A percentile compares a stretch with the other conserved stretches of the same genome.
Conservation (phyloP, 225 moss, liverwort and hornwort species). For the Anthoceros angustus region DNA sequence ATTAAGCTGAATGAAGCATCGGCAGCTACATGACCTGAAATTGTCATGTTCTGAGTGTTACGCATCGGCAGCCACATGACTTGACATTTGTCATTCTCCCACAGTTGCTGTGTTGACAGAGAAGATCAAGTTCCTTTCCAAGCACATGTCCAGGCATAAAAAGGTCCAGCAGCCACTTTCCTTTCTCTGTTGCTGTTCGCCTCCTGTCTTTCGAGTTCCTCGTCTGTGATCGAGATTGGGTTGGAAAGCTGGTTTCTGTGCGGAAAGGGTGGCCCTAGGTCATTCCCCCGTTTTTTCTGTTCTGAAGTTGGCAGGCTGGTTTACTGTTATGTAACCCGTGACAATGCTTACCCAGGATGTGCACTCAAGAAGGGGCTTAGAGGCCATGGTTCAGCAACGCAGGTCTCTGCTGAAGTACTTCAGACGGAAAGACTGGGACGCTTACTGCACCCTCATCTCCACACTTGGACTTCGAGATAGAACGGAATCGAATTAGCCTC, state of each 20-base stretch:
- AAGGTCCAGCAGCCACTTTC: constrained; percentile 28
- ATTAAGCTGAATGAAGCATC: not conserved
- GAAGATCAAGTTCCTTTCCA: constrained; percentile 85
- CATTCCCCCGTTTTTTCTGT: not conserved
- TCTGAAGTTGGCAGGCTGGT: no score
- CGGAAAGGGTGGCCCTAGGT: not conserved
- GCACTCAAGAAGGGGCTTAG: constrained; percentile 72
- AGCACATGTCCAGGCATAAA: constrained; percentile 79
- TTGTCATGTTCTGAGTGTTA: not conserved
- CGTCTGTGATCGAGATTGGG: not conserved
- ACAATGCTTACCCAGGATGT: constrained; percentile 28
- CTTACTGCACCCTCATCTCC: constrained; percentile 76
- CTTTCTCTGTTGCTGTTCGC: not conserved
- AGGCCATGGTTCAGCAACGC: constrained; percentile 67
- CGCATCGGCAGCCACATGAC: not conserved
- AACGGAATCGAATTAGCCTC: not conserved
- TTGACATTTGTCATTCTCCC: not conserved
- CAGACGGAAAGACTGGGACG: constrained; percentile 83
- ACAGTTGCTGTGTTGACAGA: constrained; percentile 82
- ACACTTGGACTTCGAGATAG: constrained; percentile 70
- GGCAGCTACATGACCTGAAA: not conserved
- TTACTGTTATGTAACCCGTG: not conserved
- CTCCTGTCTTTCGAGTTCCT: not conserved
- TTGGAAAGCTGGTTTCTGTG: no score
- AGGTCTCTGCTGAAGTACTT: constrained; percentile 70